Base-by-base conservation (phyloP, 2,329 filamentous ascomycete genomes). In the Phialophora chinensis region DNA sequence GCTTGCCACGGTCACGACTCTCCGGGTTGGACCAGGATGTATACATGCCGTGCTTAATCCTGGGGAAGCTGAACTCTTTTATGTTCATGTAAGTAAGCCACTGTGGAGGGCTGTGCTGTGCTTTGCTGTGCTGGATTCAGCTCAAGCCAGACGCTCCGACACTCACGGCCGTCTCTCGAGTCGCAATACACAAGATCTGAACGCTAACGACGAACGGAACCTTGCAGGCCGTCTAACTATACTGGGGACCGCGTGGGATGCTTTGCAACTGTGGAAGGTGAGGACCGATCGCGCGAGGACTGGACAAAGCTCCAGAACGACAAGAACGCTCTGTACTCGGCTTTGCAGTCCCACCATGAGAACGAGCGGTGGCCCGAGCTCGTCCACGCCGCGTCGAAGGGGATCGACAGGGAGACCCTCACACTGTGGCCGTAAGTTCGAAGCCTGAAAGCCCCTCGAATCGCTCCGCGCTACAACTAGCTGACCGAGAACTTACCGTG, bases 371-470 rank as follows among this genome's bases (percentile, higher is more conserved):
- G 69, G 69, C 69, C 70, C 1, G 53, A 61, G 10, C 33, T 69
- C 17, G 69, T 70, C 12, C 63, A 66, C 52, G 64, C 64, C n/a
- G 66, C 68, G 8, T 65, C 59, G 4, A 44, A 54, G 47, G 50
- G 66, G 8, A 55, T 69, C 31, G 66, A 71, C 23, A 29, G 58
- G 35, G 44, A 53, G 2, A 61, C 63, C n/a, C 62, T 72, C 2
- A 59, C 63, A 17, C 27, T 71, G 12, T 72, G 71, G 71, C 71
- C 71, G 55, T 71, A 61, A 60, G 65, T 60, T 14, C 4, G 33
- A 29, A 14, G 17, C 23, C 27, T 17, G 8, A 23, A 12, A 12
- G 3, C 1, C n/a, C 2, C 17, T 55, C 11, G 25, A 35, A 3
- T 33, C 27, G 14, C 38, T 4, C 38, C 17, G 4, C 14, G 17